Evolutionary conservation across 2,329 filamentous ascomycete genomes (phyloP), one percentile per base, ranked within the genome.

Genomic region (Madurella mycetomatis): DNA sequence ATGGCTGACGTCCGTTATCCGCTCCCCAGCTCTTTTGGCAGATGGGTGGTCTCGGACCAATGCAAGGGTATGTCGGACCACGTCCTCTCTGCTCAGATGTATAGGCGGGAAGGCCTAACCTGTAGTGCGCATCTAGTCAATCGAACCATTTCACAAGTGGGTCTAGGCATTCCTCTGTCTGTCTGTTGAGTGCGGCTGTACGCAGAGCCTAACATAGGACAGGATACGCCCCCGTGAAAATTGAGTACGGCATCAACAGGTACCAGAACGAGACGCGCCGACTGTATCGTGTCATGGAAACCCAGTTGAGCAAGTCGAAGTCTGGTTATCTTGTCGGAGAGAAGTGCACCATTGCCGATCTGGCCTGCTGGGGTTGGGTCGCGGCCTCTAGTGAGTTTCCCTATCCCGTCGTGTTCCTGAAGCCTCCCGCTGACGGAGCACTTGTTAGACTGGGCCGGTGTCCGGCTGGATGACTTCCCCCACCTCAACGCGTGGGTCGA

Each of bases 181-280:
- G 25, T 1, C n/a, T 9, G 8, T 5, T 5, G 41, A 1, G 3
- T 16, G 5, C 15, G 37, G 9, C 32, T 32, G 2, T 37, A 39
- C 37, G 25, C 16, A 51, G 32, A 47, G 15, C 31, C 39, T 39
- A 18, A 59, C 16, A 16, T 50, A 11, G 25, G 16, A 11, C 54
- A 81, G 78, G 76, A 53, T 95, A 95, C 65, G 90, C 90, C 1
- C 88, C 89, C 0, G 87, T 92, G 68, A 84, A 81, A 68, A 92
- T 95, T 64, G 77, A 85, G 65, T 95, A 96, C 68, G 90, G 87
- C 58, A 83, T 95, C 52, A 83, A 88, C 66, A 82, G 91, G 46
- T 96, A 95, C 73, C 75, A 79, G 66, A 94, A 90, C 67, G 91
- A 96, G 73, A 90, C 87, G 0, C 80, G 86, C n/a, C 84, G 91